Evolutionary conservation across 768 basidiomycete genomes (phyloP), one percentile per base, ranked within the genome.

Genomic region (Strobilomyces dryophilus): DNA sequence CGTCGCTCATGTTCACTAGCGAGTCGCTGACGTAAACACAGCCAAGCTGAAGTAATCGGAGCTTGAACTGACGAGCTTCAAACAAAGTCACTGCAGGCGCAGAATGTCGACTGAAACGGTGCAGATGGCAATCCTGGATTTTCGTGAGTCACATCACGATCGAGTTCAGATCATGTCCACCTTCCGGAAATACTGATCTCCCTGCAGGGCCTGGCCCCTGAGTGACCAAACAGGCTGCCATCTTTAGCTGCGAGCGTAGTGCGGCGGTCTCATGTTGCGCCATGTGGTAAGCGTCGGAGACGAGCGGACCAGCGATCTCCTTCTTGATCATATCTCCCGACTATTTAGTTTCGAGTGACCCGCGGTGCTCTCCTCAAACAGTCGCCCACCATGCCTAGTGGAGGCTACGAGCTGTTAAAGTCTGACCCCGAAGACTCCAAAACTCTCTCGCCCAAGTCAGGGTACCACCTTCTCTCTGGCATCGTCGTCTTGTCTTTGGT

Each of bases 1-100:
- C 60, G 56, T 75, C 71, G 47, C 60, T 62, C 67, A 68, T 70
- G 52, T 47, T 10, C 24, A 40, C 17, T 10, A 18, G 21, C 8
- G 24, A n/a, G 24, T 12, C 5, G n/a, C 44, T 45, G 44, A 45
- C 44, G 44, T 45, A 45, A 45, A 18, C 44, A 32, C 29, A 24
- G 2, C 27, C 27, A 27, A 27, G 5, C 27, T 27, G 27, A 27
- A 27, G 27, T 27, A 27, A 27, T 27, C 27, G 27, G 27, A 27
- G 27, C 27, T 4, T 27, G 27, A 27, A 27, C 27, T n/a, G n/a
- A n/a, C n/a, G n/a, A n/a, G n/a, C n/a, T n/a, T n/a, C n/a, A n/a
- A n/a, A n/a, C n/a, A n/a, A n/a, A n/a, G n/a, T n/a, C n/a, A n/a
- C n/a, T n/a, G n/a, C n/a, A n/a, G n/a, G n/a, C n/a, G n/a, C n/a